A percentile compares a stretch with the other conserved stretches of the same genome.
phyloP scores from a whole-genome alignment of 257 asterid species.

The Nicotiana sylvestris region DNA sequence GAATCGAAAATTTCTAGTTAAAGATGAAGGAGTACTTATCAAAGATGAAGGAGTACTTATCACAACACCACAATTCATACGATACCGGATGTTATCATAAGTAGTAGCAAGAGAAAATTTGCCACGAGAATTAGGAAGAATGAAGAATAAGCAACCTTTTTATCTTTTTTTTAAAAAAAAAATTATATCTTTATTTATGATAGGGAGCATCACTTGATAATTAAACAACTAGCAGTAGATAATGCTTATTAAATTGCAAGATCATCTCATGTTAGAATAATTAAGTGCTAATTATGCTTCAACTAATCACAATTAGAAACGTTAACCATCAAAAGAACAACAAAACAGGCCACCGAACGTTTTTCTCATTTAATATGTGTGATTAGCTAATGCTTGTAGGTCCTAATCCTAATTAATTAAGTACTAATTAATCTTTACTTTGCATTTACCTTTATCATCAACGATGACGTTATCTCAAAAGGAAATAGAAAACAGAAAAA shows the following conservation, averaged over 20 bases:
- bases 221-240: neutral
- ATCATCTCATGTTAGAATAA: neutral
- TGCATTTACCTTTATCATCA: neutral
- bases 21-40: too few species aligned
- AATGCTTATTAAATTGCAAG: neutral
- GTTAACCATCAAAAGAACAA: neutral
- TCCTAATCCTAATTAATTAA: constrained; percentile 3
- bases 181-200: neutral
- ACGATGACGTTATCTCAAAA: neutral
- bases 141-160: neutral
- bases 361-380: neutral
- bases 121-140: neutral
- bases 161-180: neutral
- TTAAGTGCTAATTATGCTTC: neutral
- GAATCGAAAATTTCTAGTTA: too few species aligned
- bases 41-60: too few species aligned
- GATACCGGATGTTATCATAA: too few species aligned
- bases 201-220: neutral
- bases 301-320: constrained; percentile 5
- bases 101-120: neutral
- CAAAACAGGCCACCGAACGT: neutral
- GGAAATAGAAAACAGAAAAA: neutral
- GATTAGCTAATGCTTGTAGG: neutral
- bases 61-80: too few species aligned
- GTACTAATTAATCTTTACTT: neutral